phyloP scores from a whole-genome alignment of 768 basidiomycete species.

The Kwoniella sp. region DNA sequence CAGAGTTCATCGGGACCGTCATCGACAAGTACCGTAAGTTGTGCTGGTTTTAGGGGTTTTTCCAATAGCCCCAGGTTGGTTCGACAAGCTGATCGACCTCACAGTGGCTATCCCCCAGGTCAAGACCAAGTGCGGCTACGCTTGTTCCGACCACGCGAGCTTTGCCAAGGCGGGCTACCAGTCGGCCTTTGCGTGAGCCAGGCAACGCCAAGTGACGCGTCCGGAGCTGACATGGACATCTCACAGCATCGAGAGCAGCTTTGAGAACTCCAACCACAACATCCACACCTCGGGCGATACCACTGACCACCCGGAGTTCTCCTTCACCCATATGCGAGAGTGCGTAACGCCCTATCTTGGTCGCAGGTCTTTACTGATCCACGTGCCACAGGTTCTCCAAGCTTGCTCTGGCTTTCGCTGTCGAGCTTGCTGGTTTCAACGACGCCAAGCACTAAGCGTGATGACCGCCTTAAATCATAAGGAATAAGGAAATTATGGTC shows the following conservation, averaged over 20 bases:
- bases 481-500: too few species aligned
- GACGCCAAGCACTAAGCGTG: background rate
- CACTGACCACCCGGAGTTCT: slow-evolving; percentile 79
- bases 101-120: slow-evolving; percentile 71
- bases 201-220: background rate
- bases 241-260: slow-evolving; percentile 46
- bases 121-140: slow-evolving; percentile 84
- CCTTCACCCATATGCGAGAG: slow-evolving; percentile 78
- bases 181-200: slow-evolving; percentile 59
- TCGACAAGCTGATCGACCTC: background rate
- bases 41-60: background rate
- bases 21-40: slow-evolving; percentile 62
- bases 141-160: slow-evolving; percentile 74
- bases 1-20: slow-evolving; percentile 71
- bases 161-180: slow-evolving; percentile 67
- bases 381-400: slow-evolving; percentile 61
- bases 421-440: slow-evolving; percentile 63
- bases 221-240: background rate
- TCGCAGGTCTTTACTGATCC: background rate
- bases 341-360: slow-evolving; percentile 22
- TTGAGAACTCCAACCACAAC: slow-evolving; percentile 59
- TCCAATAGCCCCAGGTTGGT: background rate
- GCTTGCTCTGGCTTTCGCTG: slow-evolving; percentile 70
- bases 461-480: background rate
- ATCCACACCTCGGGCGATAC: slow-evolving; percentile 78